Conservation (phyloP, 106 monocot species). For the Dendrobium nobile region DNA sequence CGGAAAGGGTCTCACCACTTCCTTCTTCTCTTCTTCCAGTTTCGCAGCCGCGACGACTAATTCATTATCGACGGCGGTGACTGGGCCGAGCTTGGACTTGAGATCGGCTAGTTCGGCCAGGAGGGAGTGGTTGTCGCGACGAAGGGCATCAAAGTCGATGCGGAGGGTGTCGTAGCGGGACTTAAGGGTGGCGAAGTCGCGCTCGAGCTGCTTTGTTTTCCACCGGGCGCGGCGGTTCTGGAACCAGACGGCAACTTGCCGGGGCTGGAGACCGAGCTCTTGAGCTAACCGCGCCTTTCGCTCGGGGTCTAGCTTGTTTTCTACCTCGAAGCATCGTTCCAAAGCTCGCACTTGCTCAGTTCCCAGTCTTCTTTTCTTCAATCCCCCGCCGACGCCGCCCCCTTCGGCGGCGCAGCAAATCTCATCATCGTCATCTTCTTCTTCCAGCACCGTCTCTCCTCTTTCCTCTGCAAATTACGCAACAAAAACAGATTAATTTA, state of each 20-base stretch:
- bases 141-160: conserved; percentile 28
- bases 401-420: conserved; percentile 14
- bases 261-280: conserved; percentile 77
- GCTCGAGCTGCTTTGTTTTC: conserved; percentile 90
- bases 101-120: conserved; percentile 29
- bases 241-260: conserved; percentile 93
- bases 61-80: conserved; percentile 4
- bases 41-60: conserved; percentile 3
- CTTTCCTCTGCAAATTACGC: neutral
- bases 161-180: conserved; percentile 40
- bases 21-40: conserved; percentile 12
- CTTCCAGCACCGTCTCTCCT: conserved; percentile 12
- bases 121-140: conserved; percentile 17
- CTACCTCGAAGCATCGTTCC: conserved; percentile 78
- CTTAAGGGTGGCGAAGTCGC: conserved; percentile 58
- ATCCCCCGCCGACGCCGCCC: conserved; percentile 12
- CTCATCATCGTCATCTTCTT: conserved; percentile 27
- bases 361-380: conserved; percentile 73
- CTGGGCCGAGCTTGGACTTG: neutral
- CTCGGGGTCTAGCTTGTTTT: conserved; percentile 85
- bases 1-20: neutral
- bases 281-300: conserved; percentile 63
- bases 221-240: conserved; percentile 91
- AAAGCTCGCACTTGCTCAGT: conserved; percentile 60
- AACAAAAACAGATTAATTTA: neutral